Base-by-base conservation (phyloP, 371 early-diverging fungal species). In the Amoeboaphelidium occidentale region DNA sequence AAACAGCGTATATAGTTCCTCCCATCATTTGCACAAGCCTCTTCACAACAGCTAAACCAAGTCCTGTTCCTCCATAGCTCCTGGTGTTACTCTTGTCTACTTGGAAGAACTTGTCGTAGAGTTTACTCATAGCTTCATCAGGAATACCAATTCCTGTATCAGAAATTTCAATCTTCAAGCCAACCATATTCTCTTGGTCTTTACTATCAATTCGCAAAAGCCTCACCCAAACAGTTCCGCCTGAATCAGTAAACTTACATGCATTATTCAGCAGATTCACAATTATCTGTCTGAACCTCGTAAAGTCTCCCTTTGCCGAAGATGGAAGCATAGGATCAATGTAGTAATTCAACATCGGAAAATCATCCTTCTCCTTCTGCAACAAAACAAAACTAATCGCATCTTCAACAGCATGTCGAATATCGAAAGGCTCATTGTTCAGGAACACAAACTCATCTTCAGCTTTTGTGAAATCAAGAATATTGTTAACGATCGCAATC, bases 81-180 rank as follows among this genome's bases (percentile, higher is more conserved):
- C 83, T 76, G n/a, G 79, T 79, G 0, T 81, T 84, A 20, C 74
- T 73, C 4, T 78, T 76, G 52, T 78, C 80, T 1, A 80, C 85
- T 58, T 82, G 84, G 45, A 74, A 66, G 58, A 80, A 88, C 3
- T 79, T 78, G 45, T 77, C 75, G 55, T 85, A 88, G 21, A 85
- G 76, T 23, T 73, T 62, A 46, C 68, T 63, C 43, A 76, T 63
- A 54, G 74, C 77, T 46, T 79, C 76, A 41, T 73, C 67, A 43
- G 74, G 64, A 53, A 85, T 84, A 21, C 86, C 89, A 25, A 84
- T 84, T 28, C 89, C 89, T 0, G 78, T 78, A 54, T 87, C 88
- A 22, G 62, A 62, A 20, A 86, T 79, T 10, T 32, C 39, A 32
- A 32, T 32, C 10, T 17, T 10, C 17, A 32, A 10, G n/a, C n/a